These are phyloP conservation scores for Leucosporidium yakuticum DNA, from an alignment of 768 basidiomycete species.

Conservation along the genomic window DNA sequence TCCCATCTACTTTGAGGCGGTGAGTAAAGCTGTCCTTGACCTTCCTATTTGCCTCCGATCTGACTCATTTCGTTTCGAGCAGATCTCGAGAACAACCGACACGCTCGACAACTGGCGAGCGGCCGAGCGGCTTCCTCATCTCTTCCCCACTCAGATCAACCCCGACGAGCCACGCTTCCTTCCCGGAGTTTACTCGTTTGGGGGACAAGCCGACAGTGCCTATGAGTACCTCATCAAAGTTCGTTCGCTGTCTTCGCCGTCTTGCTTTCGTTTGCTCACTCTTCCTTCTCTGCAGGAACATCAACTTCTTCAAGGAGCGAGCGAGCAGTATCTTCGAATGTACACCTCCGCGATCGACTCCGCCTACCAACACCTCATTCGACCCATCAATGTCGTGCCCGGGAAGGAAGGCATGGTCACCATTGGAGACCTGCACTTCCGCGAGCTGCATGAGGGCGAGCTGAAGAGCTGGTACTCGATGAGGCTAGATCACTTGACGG, in stretches of 20 bases:
- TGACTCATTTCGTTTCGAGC: background rate
- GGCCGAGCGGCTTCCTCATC: background rate
- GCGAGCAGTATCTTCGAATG: slow-evolving; percentile 41
- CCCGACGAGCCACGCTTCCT: slow-evolving; percentile 8
- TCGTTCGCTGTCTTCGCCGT: slow-evolving; percentile 12
- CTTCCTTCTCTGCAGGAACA: slow-evolving; percentile 7
- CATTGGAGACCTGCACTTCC: background rate
- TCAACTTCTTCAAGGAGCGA: background rate
- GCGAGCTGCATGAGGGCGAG: background rate
- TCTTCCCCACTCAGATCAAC: background rate
- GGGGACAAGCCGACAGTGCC: slow-evolving; percentile 41
- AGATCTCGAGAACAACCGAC: slow-evolving; percentile 45
- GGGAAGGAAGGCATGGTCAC: slow-evolving; percentile 20
- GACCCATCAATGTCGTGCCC: slow-evolving; percentile 41
- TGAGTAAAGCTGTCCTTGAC: background rate
- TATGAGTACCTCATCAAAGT: slow-evolving; percentile 44
- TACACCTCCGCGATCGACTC: slow-evolving; percentile 43
- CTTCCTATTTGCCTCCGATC: background rate
- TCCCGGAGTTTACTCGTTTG: slow-evolving; percentile 42
- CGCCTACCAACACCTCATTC: slow-evolving; percentile 40
- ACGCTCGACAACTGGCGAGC: slow-evolving; percentile 37
- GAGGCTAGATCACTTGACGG: background rate
- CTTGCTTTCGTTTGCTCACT: no score
- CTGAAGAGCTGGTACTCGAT: background rate
- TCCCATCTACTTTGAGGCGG: slow-evolving; percentile 43